Evolutionary conservation across 345 rosid species (phyloP).

Genomic region (Boechera stricta): DNA sequence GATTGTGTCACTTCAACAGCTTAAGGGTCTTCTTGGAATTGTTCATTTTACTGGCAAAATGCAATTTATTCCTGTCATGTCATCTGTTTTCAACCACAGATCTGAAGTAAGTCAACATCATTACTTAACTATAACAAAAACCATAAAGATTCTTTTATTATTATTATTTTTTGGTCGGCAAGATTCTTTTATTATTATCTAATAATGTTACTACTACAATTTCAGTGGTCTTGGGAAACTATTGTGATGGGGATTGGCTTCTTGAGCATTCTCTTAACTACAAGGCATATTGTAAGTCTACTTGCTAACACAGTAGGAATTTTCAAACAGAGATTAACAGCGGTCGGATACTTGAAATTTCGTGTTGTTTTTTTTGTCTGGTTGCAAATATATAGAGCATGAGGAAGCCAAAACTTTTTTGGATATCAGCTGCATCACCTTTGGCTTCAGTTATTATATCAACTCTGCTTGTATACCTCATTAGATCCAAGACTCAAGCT

Average conservation of each 20-base stretch:
- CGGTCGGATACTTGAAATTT: neutral
- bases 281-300: slow-evolving; percentile 91
- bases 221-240: slow-evolving; percentile 97
- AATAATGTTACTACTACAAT: slow-evolving; percentile 23
- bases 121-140: neutral
- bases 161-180: too few species aligned
- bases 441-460: slow-evolving; percentile 79
- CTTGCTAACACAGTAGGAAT: neutral
- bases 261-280: slow-evolving; percentile 63
- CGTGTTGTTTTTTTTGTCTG: neutral
- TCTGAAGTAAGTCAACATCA: slow-evolving; percentile 61
- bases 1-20: slow-evolving; percentile 91
- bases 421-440: slow-evolving; percentile 97
- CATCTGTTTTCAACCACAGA: slow-evolving; percentile 53
- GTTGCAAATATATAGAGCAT: slow-evolving; percentile 56
- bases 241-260: slow-evolving; percentile 73
- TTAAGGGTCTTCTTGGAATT: slow-evolving; percentile 94
- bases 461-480: slow-evolving; percentile 65
- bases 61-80: slow-evolving; percentile 81
- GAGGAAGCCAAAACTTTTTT: slow-evolving; percentile 87
- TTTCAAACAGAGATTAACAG: neutral
- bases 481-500: slow-evolving; percentile 66
- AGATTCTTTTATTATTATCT: neutral
- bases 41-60: slow-evolving; percentile 88
- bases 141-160: neutral